Base-by-base conservation (phyloP, 345 rosid species). In the Citrus mangshanensis region DNA sequence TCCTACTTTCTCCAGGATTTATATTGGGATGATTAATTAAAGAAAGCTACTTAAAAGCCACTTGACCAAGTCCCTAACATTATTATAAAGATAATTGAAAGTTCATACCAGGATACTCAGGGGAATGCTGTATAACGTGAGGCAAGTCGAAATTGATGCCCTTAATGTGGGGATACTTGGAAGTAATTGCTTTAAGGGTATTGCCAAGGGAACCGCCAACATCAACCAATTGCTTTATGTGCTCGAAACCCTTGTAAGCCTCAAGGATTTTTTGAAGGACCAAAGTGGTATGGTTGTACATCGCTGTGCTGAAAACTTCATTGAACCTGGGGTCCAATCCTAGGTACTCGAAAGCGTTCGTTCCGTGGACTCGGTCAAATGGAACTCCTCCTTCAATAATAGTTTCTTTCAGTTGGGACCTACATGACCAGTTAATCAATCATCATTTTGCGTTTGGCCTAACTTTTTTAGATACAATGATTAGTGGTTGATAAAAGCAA, bases 151-250 rank as follows among this genome's bases (percentile, higher is more conserved):
- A 88, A 83, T 88, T 88, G 25, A 86, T 86, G 62, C 84, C 88
- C 63, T 83, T 82, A 22, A 86, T 78, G 1, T 81, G 82, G 46
- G 91, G 89, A 60, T 78, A 81, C 58, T 83, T 85, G 21, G 88
- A 80, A 49, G 84, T 55, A 22, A 88, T 85, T 64, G 76, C 73
- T 64, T 51, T 75, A 18, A 88, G 68, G n/a, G 85, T 82, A 2
- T 84, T 81, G 21, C 91, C 91, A 67, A 80, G 85, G 18, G 88
- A 86, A 1, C 91, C 91, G 32, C 91, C 91, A 7, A 88, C 91
- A 65, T 88, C 89, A 1, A 86, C 89, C n/a, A 88, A 27, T 1
- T 81, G 75, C 2, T 32, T 49, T 37, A 88, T 75, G 35, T 80
- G 84, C 0, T 83, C 86, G 28, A 88, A 42, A 42, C 51, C 51